phyloP scores from a whole-genome alignment of 202 grass and related monocot genomes.

The Cymbopogon flexuosus region DNA sequence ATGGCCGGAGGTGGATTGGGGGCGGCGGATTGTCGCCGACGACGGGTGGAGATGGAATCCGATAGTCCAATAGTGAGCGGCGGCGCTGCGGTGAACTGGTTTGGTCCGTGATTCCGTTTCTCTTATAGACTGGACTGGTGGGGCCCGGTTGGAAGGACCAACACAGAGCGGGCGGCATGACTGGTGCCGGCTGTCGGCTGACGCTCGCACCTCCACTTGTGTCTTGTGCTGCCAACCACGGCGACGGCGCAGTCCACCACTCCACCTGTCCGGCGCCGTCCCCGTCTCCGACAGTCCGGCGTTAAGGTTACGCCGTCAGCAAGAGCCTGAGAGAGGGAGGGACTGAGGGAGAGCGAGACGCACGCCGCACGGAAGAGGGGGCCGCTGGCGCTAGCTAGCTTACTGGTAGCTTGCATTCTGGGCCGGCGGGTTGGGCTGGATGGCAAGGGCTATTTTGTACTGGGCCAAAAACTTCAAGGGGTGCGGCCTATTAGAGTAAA shows the following conservation, averaged over 20 bases:
- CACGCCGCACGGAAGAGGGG: no score
- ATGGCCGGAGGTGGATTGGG: not conserved
- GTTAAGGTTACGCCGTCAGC: not conserved
- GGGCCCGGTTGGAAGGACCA: not conserved
- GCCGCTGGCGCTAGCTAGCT: no score
- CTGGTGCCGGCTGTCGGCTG: not conserved
- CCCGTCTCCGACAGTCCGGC: not conserved
- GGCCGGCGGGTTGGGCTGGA: no score
- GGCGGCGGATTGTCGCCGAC: not conserved
- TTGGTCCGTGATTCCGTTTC: not conserved
- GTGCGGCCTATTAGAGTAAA: no score
- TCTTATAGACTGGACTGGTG: not conserved
- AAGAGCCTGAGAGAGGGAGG: no score
- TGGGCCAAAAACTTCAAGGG: no score
- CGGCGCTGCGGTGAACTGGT: not conserved
- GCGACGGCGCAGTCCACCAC: not conserved
- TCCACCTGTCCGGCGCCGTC: not conserved
- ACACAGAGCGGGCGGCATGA: not conserved
- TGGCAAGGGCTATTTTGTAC: no score
- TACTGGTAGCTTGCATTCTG: no score
- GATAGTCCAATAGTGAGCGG: not conserved
- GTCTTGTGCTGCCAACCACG: not conserved
- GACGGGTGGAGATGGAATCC: not conserved
- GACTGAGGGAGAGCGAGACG: no score
- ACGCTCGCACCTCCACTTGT: not conserved